Conservation (phyloP, 208 protist genomes). For the Leishmania mexicana region DNA sequence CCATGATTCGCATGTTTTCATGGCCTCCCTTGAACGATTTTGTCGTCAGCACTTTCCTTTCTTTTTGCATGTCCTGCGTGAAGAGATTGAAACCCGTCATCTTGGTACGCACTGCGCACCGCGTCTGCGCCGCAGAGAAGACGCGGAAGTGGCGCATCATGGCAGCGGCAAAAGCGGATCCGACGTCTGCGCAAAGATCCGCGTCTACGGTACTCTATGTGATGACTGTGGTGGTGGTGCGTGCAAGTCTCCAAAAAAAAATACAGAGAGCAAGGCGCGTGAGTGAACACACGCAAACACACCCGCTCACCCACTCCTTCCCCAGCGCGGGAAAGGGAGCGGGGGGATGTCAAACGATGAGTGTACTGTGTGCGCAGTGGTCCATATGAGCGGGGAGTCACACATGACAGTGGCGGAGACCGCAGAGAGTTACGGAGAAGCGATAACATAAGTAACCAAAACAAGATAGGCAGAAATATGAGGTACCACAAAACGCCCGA, state of each 20-base stretch:
- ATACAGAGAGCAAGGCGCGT: neutral
- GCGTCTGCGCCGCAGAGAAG: constrained; percentile 2
- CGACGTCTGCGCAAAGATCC: neutral
- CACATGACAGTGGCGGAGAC: neutral
- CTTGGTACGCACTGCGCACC: constrained; percentile 23
- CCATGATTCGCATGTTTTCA: constrained; percentile 50
- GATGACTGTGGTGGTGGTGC: neutral
- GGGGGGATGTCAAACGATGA: neutral
- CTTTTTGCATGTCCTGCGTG: constrained; percentile 37
- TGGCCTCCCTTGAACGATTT: constrained; percentile 36
- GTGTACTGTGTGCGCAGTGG: neutral
- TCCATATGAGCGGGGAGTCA: neutral
- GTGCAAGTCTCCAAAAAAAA: neutral
- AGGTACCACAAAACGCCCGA: neutral
- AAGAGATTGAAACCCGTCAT: constrained; percentile 79
- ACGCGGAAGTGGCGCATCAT: constrained; percentile 31
- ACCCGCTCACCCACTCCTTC: neutral
- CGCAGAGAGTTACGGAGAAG: neutral
- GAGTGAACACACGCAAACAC: neutral
- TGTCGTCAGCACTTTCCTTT: constrained; percentile 34
- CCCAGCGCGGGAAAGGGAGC: neutral
- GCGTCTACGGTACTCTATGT: neutral
- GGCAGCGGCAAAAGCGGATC: neutral
- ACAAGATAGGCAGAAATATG: neutral
- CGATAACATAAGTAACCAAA: neutral